Evolutionary conservation across 148 eudicot genomes (phyloP).

Genomic region (Linanthus parryae): DNA sequence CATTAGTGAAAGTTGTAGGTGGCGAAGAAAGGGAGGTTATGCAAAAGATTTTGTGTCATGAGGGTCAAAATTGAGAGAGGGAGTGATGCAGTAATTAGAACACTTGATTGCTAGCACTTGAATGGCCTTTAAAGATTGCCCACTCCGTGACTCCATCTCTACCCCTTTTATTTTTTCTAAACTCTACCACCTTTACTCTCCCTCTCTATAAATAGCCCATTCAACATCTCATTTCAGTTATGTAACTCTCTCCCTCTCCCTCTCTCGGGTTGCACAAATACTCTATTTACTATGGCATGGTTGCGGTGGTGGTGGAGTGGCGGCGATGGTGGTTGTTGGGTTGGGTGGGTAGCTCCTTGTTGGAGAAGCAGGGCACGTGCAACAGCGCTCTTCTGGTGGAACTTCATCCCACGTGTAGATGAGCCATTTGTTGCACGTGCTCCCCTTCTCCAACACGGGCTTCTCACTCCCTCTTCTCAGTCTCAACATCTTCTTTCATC

Average conservation of each 20-base stretch:
- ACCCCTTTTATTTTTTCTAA: too few relatives aligned
- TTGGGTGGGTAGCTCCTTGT: constrained; percentile 47
- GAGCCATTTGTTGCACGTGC: constrained; percentile 11
- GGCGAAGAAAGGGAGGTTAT: too few relatives aligned
- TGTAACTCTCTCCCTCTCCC: neutral
- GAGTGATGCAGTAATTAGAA: too few relatives aligned
- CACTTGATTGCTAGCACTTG: too few relatives aligned
- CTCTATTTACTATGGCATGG: neutral
- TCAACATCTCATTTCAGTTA: too few relatives aligned
- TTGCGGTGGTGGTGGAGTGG: constrained; percentile 10
- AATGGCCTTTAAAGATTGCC: too few relatives aligned
- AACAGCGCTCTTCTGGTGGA: constrained; percentile 13
- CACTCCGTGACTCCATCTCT: constrained; percentile 35
- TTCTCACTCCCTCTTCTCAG: too few relatives aligned
- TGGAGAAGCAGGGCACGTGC: constrained; percentile 99
- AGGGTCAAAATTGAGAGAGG: too few relatives aligned
- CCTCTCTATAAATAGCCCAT: neutral
- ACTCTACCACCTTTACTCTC: constrained; percentile 3
- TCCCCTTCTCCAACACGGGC: constrained; percentile 20
- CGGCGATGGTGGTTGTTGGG: constrained; percentile 7
- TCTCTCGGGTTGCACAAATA: neutral
- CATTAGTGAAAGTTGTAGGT: too few relatives aligned
- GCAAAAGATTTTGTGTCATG: too few relatives aligned
- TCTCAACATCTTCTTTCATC: too few relatives aligned
- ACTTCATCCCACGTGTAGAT: neutral